A percentile compares a stretch with the other conserved stretches of the same genome.
These are phyloP conservation scores for Dactylellina drechsleri DNA, from an alignment of 2,329 filamentous ascomycete species.

Conservation along the genomic window DNA sequence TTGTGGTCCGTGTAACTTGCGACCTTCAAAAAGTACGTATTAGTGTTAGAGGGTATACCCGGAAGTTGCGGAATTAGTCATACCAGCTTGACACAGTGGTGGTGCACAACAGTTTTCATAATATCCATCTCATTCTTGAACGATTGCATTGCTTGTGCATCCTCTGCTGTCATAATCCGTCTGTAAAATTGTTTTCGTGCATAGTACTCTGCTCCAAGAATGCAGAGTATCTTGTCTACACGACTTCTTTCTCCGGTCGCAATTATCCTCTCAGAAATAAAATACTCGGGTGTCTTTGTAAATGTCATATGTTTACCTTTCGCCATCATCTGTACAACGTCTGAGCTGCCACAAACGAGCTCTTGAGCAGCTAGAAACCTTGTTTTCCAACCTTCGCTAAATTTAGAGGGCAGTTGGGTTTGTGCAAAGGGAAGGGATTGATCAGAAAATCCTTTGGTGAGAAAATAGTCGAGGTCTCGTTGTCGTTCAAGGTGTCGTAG, in stretches of 20 bases:
- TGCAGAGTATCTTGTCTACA: constrained; percentile 58
- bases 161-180: constrained; percentile 37
- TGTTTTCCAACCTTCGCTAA: constrained; percentile 51
- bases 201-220: constrained; percentile 17
- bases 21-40: constrained; percentile 32
- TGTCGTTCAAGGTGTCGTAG: constrained; percentile 58
- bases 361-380: constrained; percentile 57
- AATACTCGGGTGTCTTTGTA: constrained; percentile 55
- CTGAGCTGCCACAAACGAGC: constrained; percentile 58
- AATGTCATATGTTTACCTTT: constrained; percentile 58
- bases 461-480: constrained; percentile 56
- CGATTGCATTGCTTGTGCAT: constrained; percentile 20
- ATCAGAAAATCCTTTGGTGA: constrained; percentile 58
- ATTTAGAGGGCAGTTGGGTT: constrained; percentile 55
- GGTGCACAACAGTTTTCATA: constrained; percentile 55
- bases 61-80: constrained; percentile 16
- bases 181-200: constrained; percentile 38
- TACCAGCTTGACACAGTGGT: constrained; percentile 56
- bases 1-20: constrained; percentile 57
- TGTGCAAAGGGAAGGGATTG: constrained; percentile 58
- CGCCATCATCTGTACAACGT: constrained; percentile 58
- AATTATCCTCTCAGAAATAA: constrained; percentile 56
- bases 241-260: constrained; percentile 58
- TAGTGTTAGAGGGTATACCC: background rate
- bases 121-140: constrained; percentile 56